These are phyloP conservation scores for Sporodiniella umbellata DNA, from an alignment of 371 early-diverging fungal genomes.

Conservation along the genomic window DNA sequence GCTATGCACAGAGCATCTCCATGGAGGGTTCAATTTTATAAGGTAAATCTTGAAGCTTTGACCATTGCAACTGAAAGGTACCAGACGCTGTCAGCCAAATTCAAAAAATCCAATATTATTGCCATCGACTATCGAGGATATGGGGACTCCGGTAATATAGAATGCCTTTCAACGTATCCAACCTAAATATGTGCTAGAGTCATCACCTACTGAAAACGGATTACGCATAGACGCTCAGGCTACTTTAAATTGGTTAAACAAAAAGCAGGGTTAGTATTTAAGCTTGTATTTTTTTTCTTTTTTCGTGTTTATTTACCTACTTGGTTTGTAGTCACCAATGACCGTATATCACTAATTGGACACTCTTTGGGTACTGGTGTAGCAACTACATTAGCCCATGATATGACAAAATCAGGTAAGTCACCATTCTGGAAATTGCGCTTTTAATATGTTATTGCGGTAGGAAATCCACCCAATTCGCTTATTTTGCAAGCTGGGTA, in stretches of 20 bases:
- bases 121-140: slow-evolving; percentile 47
- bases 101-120: slow-evolving; percentile 33
- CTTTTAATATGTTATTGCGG: too few relatives aligned
- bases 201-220: slow-evolving; percentile 40
- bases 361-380: slow-evolving; percentile 49
- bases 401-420: slow-evolving; percentile 32
- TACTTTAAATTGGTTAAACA: slow-evolving; percentile 30
- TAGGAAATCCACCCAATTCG: slow-evolving; percentile 31
- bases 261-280: slow-evolving; percentile 32
- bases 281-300: background rate
- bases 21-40: slow-evolving; percentile 44
- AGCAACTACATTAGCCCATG: slow-evolving; percentile 37
- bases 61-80: too few relatives aligned
- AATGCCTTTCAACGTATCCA: background rate
- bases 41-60: too few relatives aligned
- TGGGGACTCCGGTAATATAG: slow-evolving; percentile 38
- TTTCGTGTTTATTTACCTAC: background rate
- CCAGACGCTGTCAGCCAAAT: background rate
- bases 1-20: slow-evolving; percentile 41
- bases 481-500: slow-evolving; percentile 45
- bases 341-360: slow-evolving; percentile 36
- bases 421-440: too few relatives aligned
- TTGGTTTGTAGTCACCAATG: slow-evolving; percentile 19
- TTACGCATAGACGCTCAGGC: slow-evolving; percentile 35
- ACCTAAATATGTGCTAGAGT: slow-evolving; percentile 15